Percentiles rank a stretch among this genome's conserved stretches.
These are phyloP conservation scores for Melastoma malabathricum DNA, from an alignment of 345 rosid species.

Conservation along the genomic window DNA sequence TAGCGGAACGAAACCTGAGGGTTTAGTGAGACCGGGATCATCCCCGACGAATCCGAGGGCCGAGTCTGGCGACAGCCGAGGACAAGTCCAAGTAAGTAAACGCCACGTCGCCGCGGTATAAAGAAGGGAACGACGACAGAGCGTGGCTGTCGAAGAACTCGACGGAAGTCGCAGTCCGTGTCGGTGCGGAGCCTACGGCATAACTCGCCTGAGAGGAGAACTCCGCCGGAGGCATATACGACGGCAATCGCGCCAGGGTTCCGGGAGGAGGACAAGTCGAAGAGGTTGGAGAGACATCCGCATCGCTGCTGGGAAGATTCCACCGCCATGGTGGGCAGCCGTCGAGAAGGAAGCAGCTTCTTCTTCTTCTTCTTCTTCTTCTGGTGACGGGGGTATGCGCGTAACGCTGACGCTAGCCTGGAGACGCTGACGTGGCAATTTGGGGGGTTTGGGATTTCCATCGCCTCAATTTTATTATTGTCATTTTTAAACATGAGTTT, in stretches of 20 bases:
- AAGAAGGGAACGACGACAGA: slow-evolving; percentile 17
- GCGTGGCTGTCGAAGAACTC: slow-evolving; percentile 2
- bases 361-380: no score
- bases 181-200: slow-evolving; percentile 4
- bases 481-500: no score
- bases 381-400: no score
- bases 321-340: no score
- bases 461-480: no score
- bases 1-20: slow-evolving; percentile 16
- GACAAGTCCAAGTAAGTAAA: slow-evolving; percentile 48
- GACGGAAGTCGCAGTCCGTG: slow-evolving; percentile 2
- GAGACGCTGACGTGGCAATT: no score
- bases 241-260: slow-evolving; percentile 41
- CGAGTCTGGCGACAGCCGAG: slow-evolving; percentile 39
- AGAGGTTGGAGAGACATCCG: slow-evolving; percentile 61
- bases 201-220: slow-evolving; percentile 10
- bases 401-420: no score
- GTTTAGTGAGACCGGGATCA: slow-evolving; percentile 28
- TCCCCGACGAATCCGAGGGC: slow-evolving; percentile 34
- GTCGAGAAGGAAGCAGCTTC: no score
- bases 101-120: slow-evolving; percentile 45
- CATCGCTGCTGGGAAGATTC: no score
- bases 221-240: slow-evolving; percentile 26
- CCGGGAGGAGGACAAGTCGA: slow-evolving; percentile 34
- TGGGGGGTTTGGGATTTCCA: no score